phyloP scores from a whole-genome alignment of 73 alveolate species.

The Symbiodinium pilosum region DNA sequence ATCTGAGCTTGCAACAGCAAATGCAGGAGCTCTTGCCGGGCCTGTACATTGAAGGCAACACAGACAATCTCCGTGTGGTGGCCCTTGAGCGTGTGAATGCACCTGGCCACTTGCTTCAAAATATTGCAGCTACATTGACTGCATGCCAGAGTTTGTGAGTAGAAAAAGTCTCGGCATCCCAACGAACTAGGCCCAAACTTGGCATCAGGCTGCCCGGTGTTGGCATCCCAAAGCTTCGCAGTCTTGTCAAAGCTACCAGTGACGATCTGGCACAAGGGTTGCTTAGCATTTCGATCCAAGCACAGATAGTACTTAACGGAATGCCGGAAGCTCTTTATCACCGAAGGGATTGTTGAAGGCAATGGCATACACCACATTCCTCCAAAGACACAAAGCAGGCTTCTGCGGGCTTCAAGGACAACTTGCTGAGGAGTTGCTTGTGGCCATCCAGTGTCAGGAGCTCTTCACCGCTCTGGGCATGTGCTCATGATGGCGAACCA shows the following conservation, averaged over 20 bases:
- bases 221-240: constrained; percentile 99
- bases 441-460: constrained; percentile 99
- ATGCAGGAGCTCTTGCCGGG: constrained; percentile 55
- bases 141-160: background rate
- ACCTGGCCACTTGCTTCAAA: constrained; percentile 74
- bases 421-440: constrained; percentile 74
- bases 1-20: background rate
- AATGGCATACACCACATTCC: constrained; percentile 99
- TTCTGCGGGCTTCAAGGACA: background rate
- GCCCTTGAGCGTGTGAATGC: constrained; percentile 99
- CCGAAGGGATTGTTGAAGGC: constrained; percentile 99
- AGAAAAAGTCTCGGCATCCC: no score
- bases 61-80: constrained; percentile 99
- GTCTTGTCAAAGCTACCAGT: constrained; percentile 99
- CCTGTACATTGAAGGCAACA: constrained; percentile 99
- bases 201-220: constrained; percentile 97
- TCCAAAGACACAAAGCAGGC: background rate
- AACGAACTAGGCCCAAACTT: no score
- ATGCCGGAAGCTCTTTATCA: constrained; percentile 94
- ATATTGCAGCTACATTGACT: no score
- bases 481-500: background rate
- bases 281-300: background rate
- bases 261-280: constrained; percentile 96
- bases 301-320: background rate
- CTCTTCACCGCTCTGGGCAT: constrained; percentile 97